Percentiles rank a stretch among this genome's conserved stretches.
phyloP scores from a whole-genome alignment of 164 flowering plant genomes.

The Pachysandra terminalis region DNA sequence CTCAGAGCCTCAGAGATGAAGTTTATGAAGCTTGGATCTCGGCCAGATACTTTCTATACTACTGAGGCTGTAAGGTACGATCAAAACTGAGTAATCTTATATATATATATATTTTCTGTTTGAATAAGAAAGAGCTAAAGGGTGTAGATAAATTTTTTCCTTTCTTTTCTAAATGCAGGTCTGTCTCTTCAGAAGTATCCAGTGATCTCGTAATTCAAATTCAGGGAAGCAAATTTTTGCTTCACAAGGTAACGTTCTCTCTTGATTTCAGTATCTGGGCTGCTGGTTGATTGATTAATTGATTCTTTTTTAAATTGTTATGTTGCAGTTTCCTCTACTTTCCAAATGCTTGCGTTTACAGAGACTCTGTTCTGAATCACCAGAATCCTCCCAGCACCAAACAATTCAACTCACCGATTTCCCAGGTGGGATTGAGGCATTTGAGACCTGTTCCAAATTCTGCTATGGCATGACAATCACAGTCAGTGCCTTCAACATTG shows the following conservation, averaged over 20 bases:
- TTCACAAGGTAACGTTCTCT: conserved; percentile 80
- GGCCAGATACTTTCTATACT: conserved; percentile 90
- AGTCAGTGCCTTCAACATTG: conserved; percentile 81
- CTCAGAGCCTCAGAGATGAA: conserved; percentile 97
- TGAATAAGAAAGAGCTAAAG: background rate
- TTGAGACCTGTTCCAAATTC: conserved; percentile 92
- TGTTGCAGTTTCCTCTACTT: conserved; percentile 89
- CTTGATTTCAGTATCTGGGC: background rate
- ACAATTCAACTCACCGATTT: conserved; percentile 72
- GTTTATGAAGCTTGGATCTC: conserved; percentile 97
- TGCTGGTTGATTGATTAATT: background rate
- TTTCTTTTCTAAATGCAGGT: conserved; percentile 39
- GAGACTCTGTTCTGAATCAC: conserved; percentile 53
- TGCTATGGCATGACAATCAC: conserved; percentile 96
- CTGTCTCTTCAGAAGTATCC: conserved; percentile 79
- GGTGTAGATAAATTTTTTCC: background rate
- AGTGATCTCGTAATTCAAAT: conserved; percentile 90
- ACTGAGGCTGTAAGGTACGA: conserved; percentile 78
- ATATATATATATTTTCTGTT: background rate
- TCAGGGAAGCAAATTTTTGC: conserved; percentile 68
- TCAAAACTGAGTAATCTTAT: background rate
- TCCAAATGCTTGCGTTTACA: conserved; percentile 79
- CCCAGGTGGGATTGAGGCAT: conserved; percentile 87
- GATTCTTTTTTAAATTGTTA: conserved; percentile 10
- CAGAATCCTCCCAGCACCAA: conserved; percentile 50